Conservation (phyloP, 345 rosid species). For the Jatropha curcas region DNA sequence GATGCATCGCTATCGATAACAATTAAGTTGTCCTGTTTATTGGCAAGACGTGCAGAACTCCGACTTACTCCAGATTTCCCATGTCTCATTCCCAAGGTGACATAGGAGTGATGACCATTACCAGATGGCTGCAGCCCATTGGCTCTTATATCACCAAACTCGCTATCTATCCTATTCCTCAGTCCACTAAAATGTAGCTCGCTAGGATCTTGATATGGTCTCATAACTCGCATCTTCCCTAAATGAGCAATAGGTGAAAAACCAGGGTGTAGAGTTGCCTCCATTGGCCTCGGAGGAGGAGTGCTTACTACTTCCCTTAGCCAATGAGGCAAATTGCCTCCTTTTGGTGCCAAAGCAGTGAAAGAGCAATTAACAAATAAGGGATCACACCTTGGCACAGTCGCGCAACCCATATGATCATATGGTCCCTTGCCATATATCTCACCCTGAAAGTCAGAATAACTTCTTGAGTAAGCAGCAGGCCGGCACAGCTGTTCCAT, state of each 20-base stretch:
- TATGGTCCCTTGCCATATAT: neutral
- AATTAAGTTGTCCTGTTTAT: conserved; percentile 28
- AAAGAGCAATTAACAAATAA: conserved; percentile 4
- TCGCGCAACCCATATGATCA: conserved; percentile 12
- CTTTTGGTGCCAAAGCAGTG: conserved; percentile 16
- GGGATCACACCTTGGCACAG: conserved; percentile 10
- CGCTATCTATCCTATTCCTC: conserved; percentile 10
- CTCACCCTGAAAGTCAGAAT: conserved; percentile 17
- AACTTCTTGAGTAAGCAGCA: neutral
- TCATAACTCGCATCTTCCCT: conserved; percentile 6
- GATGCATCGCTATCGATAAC: conserved; percentile 43
- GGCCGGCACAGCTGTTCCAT: conserved; percentile 23
- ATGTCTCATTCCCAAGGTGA: conserved; percentile 9
- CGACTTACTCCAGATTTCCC: conserved; percentile 13
- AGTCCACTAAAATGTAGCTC: conserved; percentile 7
- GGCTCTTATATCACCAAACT: conserved; percentile 2
- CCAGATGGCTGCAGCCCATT: conserved; percentile 10
- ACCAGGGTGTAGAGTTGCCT: conserved; percentile 13
- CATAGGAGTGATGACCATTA: conserved; percentile 10
- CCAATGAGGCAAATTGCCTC: conserved; percentile 44
- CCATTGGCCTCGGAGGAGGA: conserved; percentile 29
- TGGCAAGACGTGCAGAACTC: conserved; percentile 5
- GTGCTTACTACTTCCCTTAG: conserved; percentile 37
- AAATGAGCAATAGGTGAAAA: conserved; percentile 19
- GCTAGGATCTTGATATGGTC: conserved; percentile 13